Conservation (phyloP, 495 filamentous ascomycete species). For the Aspergillus biplanus region DNA sequence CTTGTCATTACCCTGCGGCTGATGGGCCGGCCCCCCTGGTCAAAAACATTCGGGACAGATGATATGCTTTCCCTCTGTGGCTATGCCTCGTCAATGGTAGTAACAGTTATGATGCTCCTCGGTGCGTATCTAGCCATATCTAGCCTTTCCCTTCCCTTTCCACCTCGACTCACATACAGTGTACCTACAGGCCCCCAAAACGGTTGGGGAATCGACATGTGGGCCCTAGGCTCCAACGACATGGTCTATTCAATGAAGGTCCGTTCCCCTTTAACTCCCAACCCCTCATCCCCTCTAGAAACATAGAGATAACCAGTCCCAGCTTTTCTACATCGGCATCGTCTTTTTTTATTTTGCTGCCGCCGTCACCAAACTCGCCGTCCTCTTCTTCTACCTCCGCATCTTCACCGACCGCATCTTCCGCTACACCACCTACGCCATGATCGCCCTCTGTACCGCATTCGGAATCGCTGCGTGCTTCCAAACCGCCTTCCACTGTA, state of each 20-base stretch:
- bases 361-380: conserved; percentile 4
- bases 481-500: conserved; percentile 4
- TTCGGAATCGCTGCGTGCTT: conserved; percentile 3
- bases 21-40: neutral
- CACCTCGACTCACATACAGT: neutral
- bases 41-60: neutral
- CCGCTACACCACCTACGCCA: neutral
- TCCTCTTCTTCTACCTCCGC: conserved; percentile 14
- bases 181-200: neutral
- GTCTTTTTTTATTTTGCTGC: neutral
- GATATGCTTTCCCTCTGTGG: neutral
- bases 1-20: neutral
- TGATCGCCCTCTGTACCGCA: neutral
- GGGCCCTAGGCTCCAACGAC: neutral
- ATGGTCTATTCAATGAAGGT: neutral
- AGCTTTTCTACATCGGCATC: neutral
- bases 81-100: neutral
- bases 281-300: neutral
- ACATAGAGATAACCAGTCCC: neutral
- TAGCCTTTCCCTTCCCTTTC: neutral
- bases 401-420: conserved; percentile 7
- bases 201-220: neutral
- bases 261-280: neutral
- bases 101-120: neutral
- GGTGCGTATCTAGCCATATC: no score